Percentiles rank a stretch among this genome's conserved stretches.
Evolutionary conservation across 768 basidiomycete species (phyloP).

Genomic region (Tulasnella sp.): DNA sequence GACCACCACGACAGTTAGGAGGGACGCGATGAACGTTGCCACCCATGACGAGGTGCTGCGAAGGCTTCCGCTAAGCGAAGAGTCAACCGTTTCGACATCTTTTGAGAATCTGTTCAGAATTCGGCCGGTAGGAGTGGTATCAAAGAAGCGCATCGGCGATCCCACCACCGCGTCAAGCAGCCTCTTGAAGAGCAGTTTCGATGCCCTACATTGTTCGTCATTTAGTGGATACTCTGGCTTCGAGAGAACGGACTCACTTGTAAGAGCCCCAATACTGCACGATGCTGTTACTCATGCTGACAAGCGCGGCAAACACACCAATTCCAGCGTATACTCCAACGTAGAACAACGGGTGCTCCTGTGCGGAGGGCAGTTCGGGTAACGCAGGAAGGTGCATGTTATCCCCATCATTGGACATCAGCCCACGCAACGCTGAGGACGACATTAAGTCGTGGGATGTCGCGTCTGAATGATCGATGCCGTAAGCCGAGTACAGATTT

Average conservation of each 20-base stretch:
- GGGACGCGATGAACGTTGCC: slow-evolving; percentile 71
- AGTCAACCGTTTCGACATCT: slow-evolving; percentile 86
- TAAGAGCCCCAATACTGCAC: slow-evolving; percentile 49
- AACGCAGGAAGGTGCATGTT: background rate
- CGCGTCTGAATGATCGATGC: background rate
- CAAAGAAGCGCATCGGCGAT: slow-evolving; percentile 68
- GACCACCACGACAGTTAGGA: slow-evolving; percentile 61
- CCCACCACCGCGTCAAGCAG: slow-evolving; percentile 67
- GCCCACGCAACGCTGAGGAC: background rate
- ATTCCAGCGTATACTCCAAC: slow-evolving; percentile 64
- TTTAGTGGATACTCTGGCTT: background rate
- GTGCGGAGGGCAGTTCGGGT: slow-evolving; percentile 40
- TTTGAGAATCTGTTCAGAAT: slow-evolving; percentile 57
- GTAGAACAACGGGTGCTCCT: slow-evolving; percentile 66
- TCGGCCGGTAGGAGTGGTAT: slow-evolving; percentile 73
- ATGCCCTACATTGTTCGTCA: slow-evolving; percentile 22
- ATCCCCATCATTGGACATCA: background rate
- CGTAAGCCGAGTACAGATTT: background rate
- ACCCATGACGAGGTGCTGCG: slow-evolving; percentile 74
- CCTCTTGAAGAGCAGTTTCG: slow-evolving; percentile 42
- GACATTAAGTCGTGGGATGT: background rate
- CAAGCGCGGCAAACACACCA: slow-evolving; percentile 49
- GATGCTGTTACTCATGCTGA: slow-evolving; percentile 47
- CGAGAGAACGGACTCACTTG: background rate
- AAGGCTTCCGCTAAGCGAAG: slow-evolving; percentile 60